Evolutionary conservation across 495 filamentous ascomycete species (phyloP), one percentile per base, ranked within the genome.

Genomic region (Aspergillus campestris): DNA sequence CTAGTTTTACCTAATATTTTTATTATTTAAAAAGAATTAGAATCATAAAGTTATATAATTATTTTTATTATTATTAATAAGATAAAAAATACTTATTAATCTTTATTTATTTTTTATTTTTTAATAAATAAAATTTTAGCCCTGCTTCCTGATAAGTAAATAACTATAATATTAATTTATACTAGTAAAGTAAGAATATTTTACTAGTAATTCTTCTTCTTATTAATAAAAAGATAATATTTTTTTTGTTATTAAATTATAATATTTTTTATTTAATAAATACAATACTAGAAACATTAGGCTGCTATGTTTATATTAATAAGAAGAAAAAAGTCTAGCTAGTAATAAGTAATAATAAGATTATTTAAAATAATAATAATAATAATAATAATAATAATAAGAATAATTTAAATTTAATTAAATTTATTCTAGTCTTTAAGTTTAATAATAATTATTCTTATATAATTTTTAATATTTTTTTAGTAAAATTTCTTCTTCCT

Each of bases 221-320:
- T 24, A 24, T 24, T 4, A 24, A 24, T 24, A 24, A 24, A 24
- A 24, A 24, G 1, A 24, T 24, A 24, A 24, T 4, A 2, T 2
- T 54, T 5, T 48, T 54, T 27, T 54, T 54, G 30, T 40, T 40
- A 40, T 15, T 40, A 27, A 27, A 15, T n/a, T 12, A 9, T 40
- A 40, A 11, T 40, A 40, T 40, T 7, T 27, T 15, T 40, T 40
- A 40, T 40, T 27, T 40, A 8, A 8, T 27, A 11, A 42, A 32
- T 31, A 9, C 12, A 42, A 14, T 29, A 12, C n/a, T 30, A 31
- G 32, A 9, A 8, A 31, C 31, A 27, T 40, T 6, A 24, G 24
- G 11, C 12, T 11, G 5, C 3, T 32, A 14, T 14, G 31, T 12
- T 31, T 42, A 28, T 42, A 24, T 2, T 2, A 31, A 15, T 32